Evolutionary conservation across 2,329 filamentous ascomycete species (phyloP).

Genomic region (Teratosphaeriaceae sp.): DNA sequence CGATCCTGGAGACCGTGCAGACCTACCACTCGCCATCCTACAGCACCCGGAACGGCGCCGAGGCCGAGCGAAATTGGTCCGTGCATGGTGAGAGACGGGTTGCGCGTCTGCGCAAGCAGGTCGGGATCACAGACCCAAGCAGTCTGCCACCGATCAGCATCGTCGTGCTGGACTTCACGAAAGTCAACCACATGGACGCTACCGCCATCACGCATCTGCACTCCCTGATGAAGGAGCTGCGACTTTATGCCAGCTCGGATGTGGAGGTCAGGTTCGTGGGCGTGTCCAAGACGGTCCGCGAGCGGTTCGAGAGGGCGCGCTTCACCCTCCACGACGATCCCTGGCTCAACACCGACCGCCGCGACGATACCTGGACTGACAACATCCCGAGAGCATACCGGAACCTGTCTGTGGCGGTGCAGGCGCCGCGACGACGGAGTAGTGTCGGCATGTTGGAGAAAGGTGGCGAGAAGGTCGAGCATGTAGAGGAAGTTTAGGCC

Average conservation of each 20-base stretch:
- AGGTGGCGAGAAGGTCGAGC: not conserved
- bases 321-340: constrained; percentile 14
- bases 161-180: constrained; percentile 48
- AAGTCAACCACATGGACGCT: constrained; percentile 48
- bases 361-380: not conserved
- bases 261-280: constrained; percentile 46
- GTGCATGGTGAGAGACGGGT: constrained; percentile 46
- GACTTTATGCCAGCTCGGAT: constrained; percentile 42
- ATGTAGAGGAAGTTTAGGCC: constrained; percentile 1
- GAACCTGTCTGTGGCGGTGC: not conserved
- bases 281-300: constrained; percentile 36
- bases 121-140: constrained; percentile 27
- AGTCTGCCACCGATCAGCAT: constrained; percentile 36
- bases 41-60: constrained; percentile 29
- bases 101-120: constrained; percentile 37
- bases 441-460: not conserved
- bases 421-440: not conserved
- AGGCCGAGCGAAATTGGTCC: constrained; percentile 47
- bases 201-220: constrained; percentile 46
- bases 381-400: not conserved
- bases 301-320: constrained; percentile 16
- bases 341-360: not conserved
- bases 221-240: constrained; percentile 44
- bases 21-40: constrained; percentile 39
- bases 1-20: constrained; percentile 46